Evolutionary conservation across 371 early-diverging fungal genomes (phyloP), one percentile per base, ranked within the genome.

Genomic region (Chytridium lagenaria): DNA sequence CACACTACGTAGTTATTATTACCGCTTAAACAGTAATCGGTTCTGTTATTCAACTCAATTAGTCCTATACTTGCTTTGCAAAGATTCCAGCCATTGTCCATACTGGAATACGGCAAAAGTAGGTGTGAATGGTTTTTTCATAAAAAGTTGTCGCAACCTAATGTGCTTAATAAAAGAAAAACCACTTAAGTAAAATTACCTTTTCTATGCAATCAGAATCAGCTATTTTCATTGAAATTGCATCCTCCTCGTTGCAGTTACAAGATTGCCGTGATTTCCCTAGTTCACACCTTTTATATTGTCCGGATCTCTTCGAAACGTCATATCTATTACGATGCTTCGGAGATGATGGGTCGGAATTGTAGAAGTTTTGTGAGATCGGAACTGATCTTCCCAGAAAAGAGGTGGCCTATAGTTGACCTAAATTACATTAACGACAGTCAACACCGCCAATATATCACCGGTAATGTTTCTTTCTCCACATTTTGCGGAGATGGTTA

Each of bases 371-470:
- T 34, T 22, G 0, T 10, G 78, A 57, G 1, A 70, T 75, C 3
- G 80, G 80, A 2, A 80, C 67, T 0, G 69, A 64, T 7, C n/a
- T 50, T 0, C 80, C 80, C 10, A 75, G 64, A 22, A 50, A n/a
- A 78, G 77, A 10, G 80, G 80, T 16, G 80, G 80, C 22, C 80
- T 63, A 37, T 80, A 80, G 40, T 80, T 80, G 22, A 34, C 31
- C 80, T 80, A n/a, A 39, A 22, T n/a, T n/a, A n/a, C n/a, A n/a
- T n/a, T n/a, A n/a, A n/a, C n/a, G n/a, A n/a, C n/a, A n/a, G n/a
- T n/a, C n/a, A n/a, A n/a, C n/a, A n/a, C n/a, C n/a, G n/a, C n/a
- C n/a, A n/a, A 39, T 7, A 19, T 19, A 61, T 1, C 68, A 77
- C 77, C 33, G 77, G 77, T 7, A 77, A 52, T 28, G 1, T 52